Evolutionary conservation across 768 basidiomycete genomes (phyloP).

Genomic region (Aureoboletus auriporus): DNA sequence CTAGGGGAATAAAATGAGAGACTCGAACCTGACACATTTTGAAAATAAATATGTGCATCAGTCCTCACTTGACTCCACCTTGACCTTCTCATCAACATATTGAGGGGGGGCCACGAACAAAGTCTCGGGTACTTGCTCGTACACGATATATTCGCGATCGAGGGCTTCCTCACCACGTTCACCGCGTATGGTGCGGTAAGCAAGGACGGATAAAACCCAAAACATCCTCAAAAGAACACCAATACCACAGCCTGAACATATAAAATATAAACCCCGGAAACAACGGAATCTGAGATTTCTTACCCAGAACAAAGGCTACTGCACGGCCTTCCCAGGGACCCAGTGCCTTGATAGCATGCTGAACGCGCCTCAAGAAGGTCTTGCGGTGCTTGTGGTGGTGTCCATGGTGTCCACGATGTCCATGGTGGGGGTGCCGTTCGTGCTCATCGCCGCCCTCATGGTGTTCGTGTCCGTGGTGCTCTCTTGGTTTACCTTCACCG

Average conservation of each 20-base stretch:
- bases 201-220: slow-evolving; percentile 65
- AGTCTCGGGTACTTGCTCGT: slow-evolving; percentile 46
- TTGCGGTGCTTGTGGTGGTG: slow-evolving; percentile 21
- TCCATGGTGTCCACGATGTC: slow-evolving; percentile 9
- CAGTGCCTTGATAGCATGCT: slow-evolving; percentile 61
- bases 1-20: slow-evolving; percentile 2
- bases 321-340: slow-evolving; percentile 82
- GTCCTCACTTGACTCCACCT: slow-evolving; percentile 9
- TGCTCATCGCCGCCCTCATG: neutral
- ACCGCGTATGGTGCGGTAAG: slow-evolving; percentile 52
- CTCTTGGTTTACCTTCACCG: slow-evolving; percentile 9
- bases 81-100: slow-evolving; percentile 57
- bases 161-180: slow-evolving; percentile 40
- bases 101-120: slow-evolving; percentile 50
- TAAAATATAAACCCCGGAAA: neutral
- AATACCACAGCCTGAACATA: slow-evolving; percentile 65
- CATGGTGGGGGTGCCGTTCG: neutral
- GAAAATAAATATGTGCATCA: no score
- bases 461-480: slow-evolving; percentile 1
- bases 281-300: slow-evolving; percentile 17
- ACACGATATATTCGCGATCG: slow-evolving; percentile 37
- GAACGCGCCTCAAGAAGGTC: slow-evolving; percentile 58
- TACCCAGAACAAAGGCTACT: slow-evolving; percentile 80
- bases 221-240: slow-evolving; percentile 80
- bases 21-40: neutral